A percentile compares a stretch with the other conserved stretches of the same genome.
Conservation (phyloP, 1,284 basidiomycete genomes). For the Meira miltonrushii region DNA sequence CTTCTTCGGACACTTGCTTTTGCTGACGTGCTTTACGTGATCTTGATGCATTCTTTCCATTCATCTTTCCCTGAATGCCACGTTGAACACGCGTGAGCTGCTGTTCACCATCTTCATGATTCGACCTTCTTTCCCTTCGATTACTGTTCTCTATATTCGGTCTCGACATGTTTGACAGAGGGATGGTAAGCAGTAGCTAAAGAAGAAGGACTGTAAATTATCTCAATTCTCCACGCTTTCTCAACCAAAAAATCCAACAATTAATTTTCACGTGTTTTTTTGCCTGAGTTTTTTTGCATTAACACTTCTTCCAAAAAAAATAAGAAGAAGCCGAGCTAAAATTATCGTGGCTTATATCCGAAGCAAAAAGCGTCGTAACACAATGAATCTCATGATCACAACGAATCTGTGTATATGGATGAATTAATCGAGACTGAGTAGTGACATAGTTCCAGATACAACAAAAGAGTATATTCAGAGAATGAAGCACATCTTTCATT, state of each 20-base stretch:
- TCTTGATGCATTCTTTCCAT: conserved; percentile 17
- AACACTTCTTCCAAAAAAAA: neutral
- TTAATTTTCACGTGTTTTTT: neutral
- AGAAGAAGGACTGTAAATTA: too few relatives aligned
- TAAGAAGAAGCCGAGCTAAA: neutral
- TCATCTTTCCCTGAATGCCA: neutral
- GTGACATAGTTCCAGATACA: neutral
- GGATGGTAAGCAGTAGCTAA: too few relatives aligned
- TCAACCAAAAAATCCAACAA: too few relatives aligned
- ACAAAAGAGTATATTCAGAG: neutral
- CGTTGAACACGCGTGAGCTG: too few relatives aligned
- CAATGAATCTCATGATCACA: too few relatives aligned
- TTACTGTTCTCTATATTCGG: too few relatives aligned
- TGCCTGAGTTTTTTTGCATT: neutral
- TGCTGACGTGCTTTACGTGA: conserved; percentile 32
- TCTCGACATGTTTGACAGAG: too few relatives aligned
- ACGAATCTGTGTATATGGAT: neutral
- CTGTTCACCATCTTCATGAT: too few relatives aligned
- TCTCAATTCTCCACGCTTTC: too few relatives aligned
- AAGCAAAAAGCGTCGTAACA: too few relatives aligned
- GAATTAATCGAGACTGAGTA: neutral
- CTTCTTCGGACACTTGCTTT: conserved; percentile 37
- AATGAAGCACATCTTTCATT: neutral
- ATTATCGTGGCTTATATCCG: neutral
- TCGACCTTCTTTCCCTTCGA: too few relatives aligned